phyloP scores from a whole-genome alignment of 2,329 filamentous ascomycete genomes.

The Ophiosphaerella korrae region DNA sequence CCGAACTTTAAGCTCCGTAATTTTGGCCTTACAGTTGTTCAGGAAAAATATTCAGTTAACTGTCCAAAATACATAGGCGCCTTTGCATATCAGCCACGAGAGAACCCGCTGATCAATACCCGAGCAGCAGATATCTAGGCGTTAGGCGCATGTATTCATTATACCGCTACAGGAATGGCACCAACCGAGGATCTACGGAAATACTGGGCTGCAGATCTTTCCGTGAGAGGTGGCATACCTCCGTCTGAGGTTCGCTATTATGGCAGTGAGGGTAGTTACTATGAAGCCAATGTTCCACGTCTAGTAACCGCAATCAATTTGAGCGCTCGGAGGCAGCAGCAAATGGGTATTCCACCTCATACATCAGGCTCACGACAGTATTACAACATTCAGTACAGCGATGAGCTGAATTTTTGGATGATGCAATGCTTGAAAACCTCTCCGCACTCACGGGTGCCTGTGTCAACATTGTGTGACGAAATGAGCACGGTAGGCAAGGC shows the following conservation, averaged over 20 bases:
- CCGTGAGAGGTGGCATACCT: background rate
- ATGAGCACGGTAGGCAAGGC: conserved; percentile 18
- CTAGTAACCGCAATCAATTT: conserved; percentile 29
- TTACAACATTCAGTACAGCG: conserved; percentile 27
- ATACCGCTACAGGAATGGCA: conserved; percentile 25
- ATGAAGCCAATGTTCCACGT: conserved; percentile 23
- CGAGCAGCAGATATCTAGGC: conserved; percentile 38
- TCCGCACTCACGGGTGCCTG: conserved; percentile 16
- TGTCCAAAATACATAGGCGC: conserved; percentile 17
- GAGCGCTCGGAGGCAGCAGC: conserved; percentile 15
- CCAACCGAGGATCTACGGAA: conserved; percentile 15
- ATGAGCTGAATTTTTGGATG: conserved; percentile 35
- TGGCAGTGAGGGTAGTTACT: conserved; percentile 11
- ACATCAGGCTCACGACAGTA: background rate
- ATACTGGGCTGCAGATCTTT: background rate
- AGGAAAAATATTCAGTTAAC: conserved; percentile 1
- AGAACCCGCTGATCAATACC: conserved; percentile 34
- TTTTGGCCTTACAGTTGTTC: conserved; percentile 23
- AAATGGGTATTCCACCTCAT: background rate
- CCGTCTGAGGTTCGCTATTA: conserved; percentile 8
- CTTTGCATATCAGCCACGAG: conserved; percentile 37
- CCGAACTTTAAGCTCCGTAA: conserved; percentile 36
- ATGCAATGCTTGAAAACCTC: conserved; percentile 10
- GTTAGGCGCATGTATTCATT: conserved; percentile 39
- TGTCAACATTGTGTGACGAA: conserved; percentile 8